Evolutionary conservation across 148 eudicot genomes (phyloP), one percentile per base, ranked within the genome.

Genomic region (Spergularia bocconei): DNA sequence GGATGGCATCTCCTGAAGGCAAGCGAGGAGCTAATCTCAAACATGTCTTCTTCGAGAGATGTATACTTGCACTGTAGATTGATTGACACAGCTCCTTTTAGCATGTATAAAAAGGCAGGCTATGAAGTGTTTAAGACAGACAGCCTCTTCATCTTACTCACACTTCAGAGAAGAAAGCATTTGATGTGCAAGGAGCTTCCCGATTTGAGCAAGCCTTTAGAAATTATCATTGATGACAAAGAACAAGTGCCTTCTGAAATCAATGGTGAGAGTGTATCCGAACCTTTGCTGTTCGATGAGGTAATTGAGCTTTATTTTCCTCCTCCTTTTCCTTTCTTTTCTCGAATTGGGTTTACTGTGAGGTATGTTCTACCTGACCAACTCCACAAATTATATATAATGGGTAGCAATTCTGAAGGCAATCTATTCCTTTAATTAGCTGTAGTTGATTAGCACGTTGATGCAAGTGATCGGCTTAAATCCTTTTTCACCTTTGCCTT

Each of bases 1-100:
- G 99, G 99, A 61, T 95, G 99, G 97, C 99, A 95, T 82, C 88
- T 95, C 63, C 75, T 95, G 76, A 92, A 87, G 87, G 97, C 99
- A 69, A 86, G 94, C 72, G 97, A 92, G 82, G 89, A 95, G 73
- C 89, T 95, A 16, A 87, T 95, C 73, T 85, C 89, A 63, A 72
- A 82, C 70, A 90, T 95, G 91, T 85, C 85, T 81, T 79, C 88
- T 52, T 81, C 89, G 0, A 88, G 92, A 77, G 90, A 89, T 47
- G 89, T 82, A 36, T 89, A 90, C 76, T 86, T 95, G 84, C 99
- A 92, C 74, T 95, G 99, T 73, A 83, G 99, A 83, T 84, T 90
- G 78, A 91, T 95, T 75, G 99, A 95, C 84, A 77, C 85, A 75
- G 97, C 90, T 74, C 97, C 97, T 25, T 81, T 90, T 57, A 88